phyloP scores from a whole-genome alignment of 768 basidiomycete genomes.

The Amanita subjunquillea region DNA sequence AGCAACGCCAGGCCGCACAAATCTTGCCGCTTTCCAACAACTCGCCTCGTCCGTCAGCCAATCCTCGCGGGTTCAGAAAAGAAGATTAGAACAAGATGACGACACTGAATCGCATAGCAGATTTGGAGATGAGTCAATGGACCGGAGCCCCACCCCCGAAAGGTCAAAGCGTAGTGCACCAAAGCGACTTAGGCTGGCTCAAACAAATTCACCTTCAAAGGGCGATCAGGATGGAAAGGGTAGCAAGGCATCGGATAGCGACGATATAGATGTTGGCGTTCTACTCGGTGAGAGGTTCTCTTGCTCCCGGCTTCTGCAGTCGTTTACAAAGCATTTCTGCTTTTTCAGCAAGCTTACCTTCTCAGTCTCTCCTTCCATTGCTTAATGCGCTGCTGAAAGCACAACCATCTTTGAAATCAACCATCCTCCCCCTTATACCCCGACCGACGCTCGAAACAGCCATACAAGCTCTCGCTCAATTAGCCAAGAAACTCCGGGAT shows the following conservation, averaged over 20 bases:
- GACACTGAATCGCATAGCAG: conserved; percentile 30
- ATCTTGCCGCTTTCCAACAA: conserved; percentile 44
- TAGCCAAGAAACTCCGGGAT: conserved; percentile 66
- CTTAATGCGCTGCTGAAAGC: conserved; percentile 55
- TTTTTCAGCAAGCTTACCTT: conserved; percentile 63
- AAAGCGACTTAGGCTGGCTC: conserved; percentile 49
- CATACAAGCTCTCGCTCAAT: conserved; percentile 52
- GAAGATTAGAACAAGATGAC: conserved; percentile 63
- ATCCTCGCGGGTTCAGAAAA: conserved; percentile 40
- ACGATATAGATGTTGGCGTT: conserved; percentile 72
- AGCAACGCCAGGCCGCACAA: conserved; percentile 35
- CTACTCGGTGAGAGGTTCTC: conserved; percentile 50
- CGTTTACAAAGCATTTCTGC: conserved; percentile 10
- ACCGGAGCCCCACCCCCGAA: conserved; percentile 78
- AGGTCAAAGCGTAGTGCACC: conserved; percentile 58
- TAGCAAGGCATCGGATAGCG: conserved; percentile 29
- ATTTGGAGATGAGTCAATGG: conserved; percentile 63
- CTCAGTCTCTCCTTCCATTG: conserved; percentile 66
- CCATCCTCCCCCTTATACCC: conserved; percentile 70
- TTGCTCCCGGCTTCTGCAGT: conserved; percentile 3
- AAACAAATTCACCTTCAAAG: conserved; percentile 20
- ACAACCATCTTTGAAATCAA: conserved; percentile 63
- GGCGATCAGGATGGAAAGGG: conserved; percentile 36
- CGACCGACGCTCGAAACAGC: conserved; percentile 76
- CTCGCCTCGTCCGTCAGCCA: conserved; percentile 41